These are phyloP conservation scores for Candida incommunis DNA, from an alignment of 805 yeast genomes.

Conservation along the genomic window DNA sequence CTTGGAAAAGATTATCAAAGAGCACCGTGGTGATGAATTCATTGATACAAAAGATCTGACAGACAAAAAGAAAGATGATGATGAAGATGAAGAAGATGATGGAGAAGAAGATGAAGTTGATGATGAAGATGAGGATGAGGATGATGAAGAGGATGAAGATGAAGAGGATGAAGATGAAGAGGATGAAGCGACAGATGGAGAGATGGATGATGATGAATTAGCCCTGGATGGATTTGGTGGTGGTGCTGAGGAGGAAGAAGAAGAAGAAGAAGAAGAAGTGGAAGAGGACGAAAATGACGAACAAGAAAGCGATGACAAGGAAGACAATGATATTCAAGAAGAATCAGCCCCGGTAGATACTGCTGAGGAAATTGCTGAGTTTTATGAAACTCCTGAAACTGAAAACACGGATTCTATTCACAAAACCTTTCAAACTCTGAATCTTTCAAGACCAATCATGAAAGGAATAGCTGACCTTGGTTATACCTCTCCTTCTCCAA, in stretches of 20 bases:
- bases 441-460: conserved; percentile 79
- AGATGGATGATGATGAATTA: conserved; percentile 21
- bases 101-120: conserved; percentile 28
- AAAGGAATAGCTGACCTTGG: conserved; percentile 73
- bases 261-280: conserved; percentile 19
- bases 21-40: conserved; percentile 66
- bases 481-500: conserved; percentile 81
- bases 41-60: conserved; percentile 27
- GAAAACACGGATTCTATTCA: conserved; percentile 37
- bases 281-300: conserved; percentile 21
- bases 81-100: conserved; percentile 33
- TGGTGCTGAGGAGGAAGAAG: conserved; percentile 17
- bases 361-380: conserved; percentile 70
- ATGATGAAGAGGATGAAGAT: conserved; percentile 15
- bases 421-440: conserved; percentile 57
- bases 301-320: conserved; percentile 20
- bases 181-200: conserved; percentile 10
- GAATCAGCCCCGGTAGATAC: conserved; percentile 39
- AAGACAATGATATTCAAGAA: conserved; percentile 17
- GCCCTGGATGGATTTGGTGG: conserved; percentile 27
- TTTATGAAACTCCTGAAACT: conserved; percentile 48
- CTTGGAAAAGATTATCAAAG: conserved; percentile 71
- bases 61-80: conserved; percentile 21
- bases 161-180: conserved; percentile 14
- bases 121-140: conserved; percentile 18